phyloP scores from a whole-genome alignment of 1,284 basidiomycete species.

The Athelia sp. region DNA sequence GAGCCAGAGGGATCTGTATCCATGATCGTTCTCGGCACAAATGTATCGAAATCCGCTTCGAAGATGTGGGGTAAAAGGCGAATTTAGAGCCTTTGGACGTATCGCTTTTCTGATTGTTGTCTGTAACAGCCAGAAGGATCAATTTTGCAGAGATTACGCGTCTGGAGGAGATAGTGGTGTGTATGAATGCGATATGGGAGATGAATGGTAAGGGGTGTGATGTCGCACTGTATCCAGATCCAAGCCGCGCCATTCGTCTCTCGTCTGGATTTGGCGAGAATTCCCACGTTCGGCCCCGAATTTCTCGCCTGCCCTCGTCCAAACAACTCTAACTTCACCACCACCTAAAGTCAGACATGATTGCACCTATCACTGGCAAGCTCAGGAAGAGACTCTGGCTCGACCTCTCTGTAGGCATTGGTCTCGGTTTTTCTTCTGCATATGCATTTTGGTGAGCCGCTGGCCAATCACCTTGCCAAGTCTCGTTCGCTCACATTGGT shows the following conservation, averaged over 20 bases:
- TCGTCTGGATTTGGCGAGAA: not conserved
- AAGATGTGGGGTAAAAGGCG: not conserved
- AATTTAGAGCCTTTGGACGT: not conserved
- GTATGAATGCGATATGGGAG: slow-evolving; percentile 14
- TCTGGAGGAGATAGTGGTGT: slow-evolving; percentile 15
- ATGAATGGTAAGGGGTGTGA: not conserved
- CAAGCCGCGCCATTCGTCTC: not conserved
- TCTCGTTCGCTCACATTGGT: slow-evolving; percentile 9
- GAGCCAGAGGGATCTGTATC: slow-evolving; percentile 80
- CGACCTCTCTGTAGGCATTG: slow-evolving; percentile 67
- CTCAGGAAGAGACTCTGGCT: slow-evolving; percentile 86
- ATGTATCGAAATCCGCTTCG: not conserved
- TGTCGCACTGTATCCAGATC: not conserved
- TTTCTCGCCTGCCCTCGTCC: slow-evolving; percentile 20
- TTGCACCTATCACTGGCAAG: slow-evolving; percentile 85
- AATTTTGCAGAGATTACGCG: slow-evolving; percentile 11
- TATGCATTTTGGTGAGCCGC: slow-evolving; percentile 74
- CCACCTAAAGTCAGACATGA: slow-evolving; percentile 48
- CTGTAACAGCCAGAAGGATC: too few species aligned
- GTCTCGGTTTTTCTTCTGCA: slow-evolving; percentile 65
- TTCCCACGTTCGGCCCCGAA: not conserved
- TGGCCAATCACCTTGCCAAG: slow-evolving; percentile 12
- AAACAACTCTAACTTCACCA: slow-evolving; percentile 30
- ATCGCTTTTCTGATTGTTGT: too few species aligned
- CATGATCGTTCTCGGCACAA: slow-evolving; percentile 33